Evolutionary conservation across 371 early-diverging fungal genomes (phyloP).

Genomic region (Lichtheimia corymbifera): DNA sequence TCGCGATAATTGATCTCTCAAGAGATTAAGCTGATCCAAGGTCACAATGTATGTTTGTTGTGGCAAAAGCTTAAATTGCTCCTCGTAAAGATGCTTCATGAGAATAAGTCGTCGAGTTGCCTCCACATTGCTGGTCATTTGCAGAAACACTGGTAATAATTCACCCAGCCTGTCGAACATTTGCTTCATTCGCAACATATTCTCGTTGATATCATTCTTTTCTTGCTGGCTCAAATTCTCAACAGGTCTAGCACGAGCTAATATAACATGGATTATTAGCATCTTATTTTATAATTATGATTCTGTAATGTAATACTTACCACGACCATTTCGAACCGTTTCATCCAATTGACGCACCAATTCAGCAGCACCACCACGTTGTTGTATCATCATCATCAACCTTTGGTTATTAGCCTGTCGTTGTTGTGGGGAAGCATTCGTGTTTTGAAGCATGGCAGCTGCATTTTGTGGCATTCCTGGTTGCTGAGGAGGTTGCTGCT

Average conservation of each 20-base stretch:
- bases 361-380: constrained; percentile 32
- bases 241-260: constrained; percentile 32
- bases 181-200: constrained; percentile 39
- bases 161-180: constrained; percentile 49
- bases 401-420: constrained; percentile 9
- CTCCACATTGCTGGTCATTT: constrained; percentile 41
- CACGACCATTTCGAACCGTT: constrained; percentile 39
- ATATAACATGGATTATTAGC: neutral
- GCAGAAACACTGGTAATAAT: constrained; percentile 43
- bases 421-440: constrained; percentile 17
- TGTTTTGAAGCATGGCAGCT: constrained; percentile 12
- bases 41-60: constrained; percentile 51
- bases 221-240: constrained; percentile 45
- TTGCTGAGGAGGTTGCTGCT: constrained; percentile 17
- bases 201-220: constrained; percentile 47
- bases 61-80: constrained; percentile 48
- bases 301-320: constrained; percentile 16
- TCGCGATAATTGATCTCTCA: constrained; percentile 51
- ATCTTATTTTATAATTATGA: neutral
- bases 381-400: constrained; percentile 15
- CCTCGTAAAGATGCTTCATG: constrained; percentile 66
- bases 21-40: constrained; percentile 43
- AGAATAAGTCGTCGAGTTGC: constrained; percentile 51
- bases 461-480: constrained; percentile 16
- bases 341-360: constrained; percentile 51